phyloP scores from a whole-genome alignment of 169 alveolate genomes.

The Pseudocohnilembus persalinus region DNA sequence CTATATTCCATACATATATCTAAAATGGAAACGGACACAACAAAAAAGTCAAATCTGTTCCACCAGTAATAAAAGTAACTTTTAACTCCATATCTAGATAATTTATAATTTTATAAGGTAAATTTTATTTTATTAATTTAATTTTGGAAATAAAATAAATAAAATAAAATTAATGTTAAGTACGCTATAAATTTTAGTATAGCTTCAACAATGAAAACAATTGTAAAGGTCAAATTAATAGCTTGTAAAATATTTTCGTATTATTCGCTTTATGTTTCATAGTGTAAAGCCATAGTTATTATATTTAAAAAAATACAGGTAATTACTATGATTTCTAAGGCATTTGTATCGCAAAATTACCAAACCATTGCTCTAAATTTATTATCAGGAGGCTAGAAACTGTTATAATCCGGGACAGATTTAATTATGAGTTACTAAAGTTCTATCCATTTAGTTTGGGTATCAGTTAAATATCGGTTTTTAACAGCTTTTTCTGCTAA shows the following conservation, averaged over 20 bases:
- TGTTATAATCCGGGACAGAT: constrained; percentile 56
- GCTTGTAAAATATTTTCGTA: constrained; percentile 43
- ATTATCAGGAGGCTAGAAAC: constrained; percentile 58
- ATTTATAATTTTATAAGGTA: no score
- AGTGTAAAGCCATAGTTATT: constrained; percentile 64
- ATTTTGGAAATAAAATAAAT: constrained; percentile 4
- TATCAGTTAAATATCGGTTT: constrained; percentile 69
- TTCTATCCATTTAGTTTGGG: constrained; percentile 74
- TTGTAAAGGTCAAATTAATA: constrained; percentile 64
- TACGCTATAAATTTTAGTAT: constrained; percentile 61
- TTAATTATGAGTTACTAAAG: constrained; percentile 62
- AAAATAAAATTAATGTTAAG: no score
- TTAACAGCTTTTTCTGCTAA: constrained; percentile 64
- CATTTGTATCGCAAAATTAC: constrained; percentile 29
- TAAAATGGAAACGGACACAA: constrained; percentile 64
- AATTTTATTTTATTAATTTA: not conserved
- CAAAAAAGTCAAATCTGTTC: constrained; percentile 84
- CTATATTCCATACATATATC: constrained; percentile 62
- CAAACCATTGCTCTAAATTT: constrained; percentile 33
- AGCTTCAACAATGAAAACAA: constrained; percentile 71
- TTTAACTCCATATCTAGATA: constrained; percentile 57
- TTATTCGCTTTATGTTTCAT: constrained; percentile 48
- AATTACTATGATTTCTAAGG: constrained; percentile 61
- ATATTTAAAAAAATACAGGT: constrained; percentile 66
- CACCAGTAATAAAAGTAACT: constrained; percentile 65